Conservation (phyloP, 306 rosid species). For the Rosa multiflora region DNA sequence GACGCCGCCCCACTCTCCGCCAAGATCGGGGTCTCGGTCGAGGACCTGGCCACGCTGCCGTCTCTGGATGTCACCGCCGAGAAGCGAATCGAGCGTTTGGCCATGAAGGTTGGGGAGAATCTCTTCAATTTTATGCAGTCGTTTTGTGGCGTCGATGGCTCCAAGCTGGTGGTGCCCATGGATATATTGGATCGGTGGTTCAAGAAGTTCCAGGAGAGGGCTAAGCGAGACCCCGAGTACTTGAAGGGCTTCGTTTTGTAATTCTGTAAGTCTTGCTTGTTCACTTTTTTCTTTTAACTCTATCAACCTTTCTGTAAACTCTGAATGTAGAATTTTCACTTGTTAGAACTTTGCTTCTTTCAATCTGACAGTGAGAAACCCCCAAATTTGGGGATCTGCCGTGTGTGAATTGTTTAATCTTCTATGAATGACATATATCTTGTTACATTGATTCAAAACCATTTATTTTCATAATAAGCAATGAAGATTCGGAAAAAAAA, state of each 20-base stretch:
- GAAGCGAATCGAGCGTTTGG: slow-evolving; percentile 66
- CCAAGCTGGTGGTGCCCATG: slow-evolving; percentile 84
- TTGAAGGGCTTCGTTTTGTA: slow-evolving; percentile 60
- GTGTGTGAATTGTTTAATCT: not conserved
- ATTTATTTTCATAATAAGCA: not conserved
- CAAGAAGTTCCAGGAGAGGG: slow-evolving; percentile 80
- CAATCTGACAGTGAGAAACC: not conserved
- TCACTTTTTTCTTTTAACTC: not conserved
- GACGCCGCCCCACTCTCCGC: slow-evolving; percentile 68
- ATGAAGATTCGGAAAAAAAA: too few species aligned
- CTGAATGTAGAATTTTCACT: too few species aligned
- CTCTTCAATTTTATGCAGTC: slow-evolving; percentile 93
- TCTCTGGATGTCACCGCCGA: slow-evolving; percentile 75
- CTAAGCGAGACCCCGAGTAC: slow-evolving; percentile 83
- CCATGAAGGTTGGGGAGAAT: slow-evolving; percentile 85
- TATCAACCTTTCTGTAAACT: too few species aligned
- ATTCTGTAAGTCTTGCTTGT: not conserved
- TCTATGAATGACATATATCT: not conserved
- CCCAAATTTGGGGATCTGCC: not conserved
- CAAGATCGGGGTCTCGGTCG: slow-evolving; percentile 89
- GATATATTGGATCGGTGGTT: slow-evolving; percentile 94
- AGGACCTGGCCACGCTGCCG: slow-evolving; percentile 76
- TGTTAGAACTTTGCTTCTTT: too few species aligned
- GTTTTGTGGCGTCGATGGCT: slow-evolving; percentile 85
- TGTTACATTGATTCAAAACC: not conserved